Evolutionary conservation across 1,284 basidiomycete species (phyloP), one percentile per base, ranked within the genome.

Genomic region (Leccinum variabile): DNA sequence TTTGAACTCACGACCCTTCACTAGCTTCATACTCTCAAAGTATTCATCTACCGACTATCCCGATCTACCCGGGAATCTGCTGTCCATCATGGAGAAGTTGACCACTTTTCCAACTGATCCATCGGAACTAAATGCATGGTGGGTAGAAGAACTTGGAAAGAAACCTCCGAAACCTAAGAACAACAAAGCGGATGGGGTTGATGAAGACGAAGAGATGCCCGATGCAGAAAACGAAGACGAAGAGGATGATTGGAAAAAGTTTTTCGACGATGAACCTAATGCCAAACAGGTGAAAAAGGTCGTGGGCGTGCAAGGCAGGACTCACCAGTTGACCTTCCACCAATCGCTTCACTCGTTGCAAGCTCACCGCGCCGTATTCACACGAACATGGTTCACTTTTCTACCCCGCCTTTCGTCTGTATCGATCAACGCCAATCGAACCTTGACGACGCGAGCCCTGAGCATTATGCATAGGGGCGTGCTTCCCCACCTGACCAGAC

Each of bases 391-490:
- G 94, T 80, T 94, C 14, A 77, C 82, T 2, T 78, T 95, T 10
- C 76, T 95, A 1, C 86, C 91, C 0, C 81, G 81, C 22, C 73
- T 90, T 41, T 85, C 82, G 66, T 72, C 59, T 72, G 65, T 52
- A 75, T 70, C 41, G 72, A 81, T 67, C 18, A 76, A 77, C 22
- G 73, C 78, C 6, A 80, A 76, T 5, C 84, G 81, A 64, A 75
- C 76, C 3, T 70, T 86, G 7, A 79, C 82, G 3, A 83, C 86
- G 53, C 82, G 91, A 41, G 87, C 85, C 2, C 77, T 97, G 56
- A 89, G 90, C 66, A 82, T 95, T 9, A 85, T 97, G 79, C 94
- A 97, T 75, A 81, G 87, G 8, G 87, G 90, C 13, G 90, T 97
- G 22, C 78, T 97, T 70, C 95, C 95, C 0, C 88, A 96, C 74